Evolutionary conservation across 2,329 filamentous ascomycete species (phyloP), one percentile per base, ranked within the genome.

Genomic region (Pyricularia sp.): DNA sequence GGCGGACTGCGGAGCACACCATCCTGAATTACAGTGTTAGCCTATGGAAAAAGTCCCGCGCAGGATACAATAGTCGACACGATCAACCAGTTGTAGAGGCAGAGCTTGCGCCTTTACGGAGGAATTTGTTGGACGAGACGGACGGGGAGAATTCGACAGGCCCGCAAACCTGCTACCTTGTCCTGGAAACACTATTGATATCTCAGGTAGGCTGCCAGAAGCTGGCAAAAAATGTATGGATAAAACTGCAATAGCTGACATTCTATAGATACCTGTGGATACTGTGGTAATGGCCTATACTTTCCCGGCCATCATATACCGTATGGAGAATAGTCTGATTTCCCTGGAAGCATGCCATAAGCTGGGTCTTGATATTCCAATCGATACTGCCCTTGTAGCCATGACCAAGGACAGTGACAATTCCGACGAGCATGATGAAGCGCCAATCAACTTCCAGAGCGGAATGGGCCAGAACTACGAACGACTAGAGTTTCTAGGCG

Each of bases 391-490:
- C 0, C 79, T 99, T 0, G 93, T 97, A 72, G 92, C 94, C 0
- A 79, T 97, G 65, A 99, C 94, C 0, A 97, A 99, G 72, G 91
- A 97, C 70, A 93, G 89, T 0, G 90, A 96, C 69, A 93, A 93
- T 68, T 87, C 86, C 0, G 88, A 89, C 8, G 90, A 96, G 49
- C 84, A 91, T 66, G 80, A 79, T 0, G 78, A 82, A 40, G 81
- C 88, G 65, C 84, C 89, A 53, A 76, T 91, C 64, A 90, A 92
- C 69, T 86, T 93, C 61, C 89, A 92, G 70, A 79, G 83, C 62
- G 93, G 92, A 2, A 96, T 96, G 91, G 91, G 92, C 1, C 88
- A 88, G 53, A 97, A 97, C 70, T 99, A 99, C 71, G 94, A 99
- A 74, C 85, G 94, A 13, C 81, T 97, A 0, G 94, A 99, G 71